Evolutionary conservation across 2,329 filamentous ascomycete species (phyloP).

Genomic region (Teratosphaeria nubilosa): DNA sequence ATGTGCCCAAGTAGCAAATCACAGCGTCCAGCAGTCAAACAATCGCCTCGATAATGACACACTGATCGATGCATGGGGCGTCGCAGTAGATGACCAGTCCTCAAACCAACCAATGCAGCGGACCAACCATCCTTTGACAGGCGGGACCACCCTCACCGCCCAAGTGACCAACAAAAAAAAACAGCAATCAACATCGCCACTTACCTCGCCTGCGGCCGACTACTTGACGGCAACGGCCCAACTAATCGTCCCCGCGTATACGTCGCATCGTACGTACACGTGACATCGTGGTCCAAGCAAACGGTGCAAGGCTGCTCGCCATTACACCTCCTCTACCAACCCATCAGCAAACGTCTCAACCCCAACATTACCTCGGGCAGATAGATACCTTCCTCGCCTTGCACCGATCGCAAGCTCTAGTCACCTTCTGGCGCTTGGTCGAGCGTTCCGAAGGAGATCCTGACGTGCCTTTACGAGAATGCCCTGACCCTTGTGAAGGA

Average conservation of each 20-base stretch:
- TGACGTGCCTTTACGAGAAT: neutral
- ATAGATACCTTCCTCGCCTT: constrained; percentile 7
- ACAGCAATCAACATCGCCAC: neutral
- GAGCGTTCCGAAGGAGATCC: neutral
- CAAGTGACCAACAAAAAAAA: neutral
- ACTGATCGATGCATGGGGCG: too few relatives aligned
- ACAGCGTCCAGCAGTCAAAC: too few relatives aligned
- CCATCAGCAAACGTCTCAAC: too few relatives aligned
- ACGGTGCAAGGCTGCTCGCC: constrained; percentile 31
- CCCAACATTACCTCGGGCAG: neutral
- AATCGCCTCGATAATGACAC: too few relatives aligned
- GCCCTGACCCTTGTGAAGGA: neutral
- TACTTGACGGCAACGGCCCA: constrained; percentile 23
- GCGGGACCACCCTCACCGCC: too few relatives aligned
- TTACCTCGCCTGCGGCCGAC: neutral
- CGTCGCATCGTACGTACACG: constrained; percentile 41
- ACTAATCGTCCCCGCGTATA: constrained; percentile 34
- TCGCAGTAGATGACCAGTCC: too few relatives aligned
- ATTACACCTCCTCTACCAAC: constrained; percentile 27
- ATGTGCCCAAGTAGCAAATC: too few relatives aligned
- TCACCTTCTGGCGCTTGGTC: constrained; percentile 14
- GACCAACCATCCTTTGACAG: too few relatives aligned
- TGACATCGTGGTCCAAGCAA: constrained; percentile 22
- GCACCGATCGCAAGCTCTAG: constrained; percentile 24
- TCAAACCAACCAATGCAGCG: too few relatives aligned